These are phyloP conservation scores for Stygiomarasmius scandens DNA, from an alignment of 1,284 basidiomycete genomes.

Conservation along the genomic window DNA sequence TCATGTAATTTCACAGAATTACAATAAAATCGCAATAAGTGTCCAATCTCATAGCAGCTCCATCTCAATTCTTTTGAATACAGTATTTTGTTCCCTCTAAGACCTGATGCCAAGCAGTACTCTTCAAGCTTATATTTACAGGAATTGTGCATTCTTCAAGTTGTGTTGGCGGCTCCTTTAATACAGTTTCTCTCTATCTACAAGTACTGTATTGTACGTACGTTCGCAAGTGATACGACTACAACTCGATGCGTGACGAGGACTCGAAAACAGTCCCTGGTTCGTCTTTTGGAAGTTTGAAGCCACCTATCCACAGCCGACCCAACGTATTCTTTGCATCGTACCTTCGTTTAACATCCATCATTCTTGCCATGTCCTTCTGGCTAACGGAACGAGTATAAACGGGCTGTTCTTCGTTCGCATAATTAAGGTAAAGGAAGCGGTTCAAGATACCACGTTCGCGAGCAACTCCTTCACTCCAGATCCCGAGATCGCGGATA, in stretches of 20 bases:
- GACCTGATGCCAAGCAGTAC: too few species aligned
- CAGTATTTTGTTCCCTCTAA: too few species aligned
- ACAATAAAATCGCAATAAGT: too few species aligned
- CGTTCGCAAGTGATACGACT: too few species aligned
- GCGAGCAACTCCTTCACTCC: not conserved
- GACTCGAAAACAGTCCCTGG: not conserved
- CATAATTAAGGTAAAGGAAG: slow-evolving; percentile 15
- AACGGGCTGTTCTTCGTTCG: slow-evolving; percentile 5
- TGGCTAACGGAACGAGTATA: not conserved
- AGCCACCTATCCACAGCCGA: slow-evolving; percentile 12
- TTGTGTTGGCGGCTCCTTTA: too few species aligned
- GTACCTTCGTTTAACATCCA: slow-evolving; percentile 5
- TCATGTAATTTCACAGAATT: too few species aligned
- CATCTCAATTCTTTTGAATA: too few species aligned
- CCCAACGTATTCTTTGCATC: slow-evolving; percentile 7
- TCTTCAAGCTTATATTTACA: too few species aligned
- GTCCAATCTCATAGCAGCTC: too few species aligned
- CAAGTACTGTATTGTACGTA: too few species aligned
- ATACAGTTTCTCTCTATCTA: too few species aligned
- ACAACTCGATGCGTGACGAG: not conserved
- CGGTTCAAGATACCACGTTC: slow-evolving; percentile 4
- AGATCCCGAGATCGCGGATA: not conserved
- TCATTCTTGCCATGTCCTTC: slow-evolving; percentile 2
- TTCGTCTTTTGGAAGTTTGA: slow-evolving; percentile 11
- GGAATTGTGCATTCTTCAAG: too few species aligned